Evolutionary conservation across 352 stramenopile genomes (phyloP), one percentile per base, ranked within the genome.

Genomic region (Pythium vanterpoolii): DNA sequence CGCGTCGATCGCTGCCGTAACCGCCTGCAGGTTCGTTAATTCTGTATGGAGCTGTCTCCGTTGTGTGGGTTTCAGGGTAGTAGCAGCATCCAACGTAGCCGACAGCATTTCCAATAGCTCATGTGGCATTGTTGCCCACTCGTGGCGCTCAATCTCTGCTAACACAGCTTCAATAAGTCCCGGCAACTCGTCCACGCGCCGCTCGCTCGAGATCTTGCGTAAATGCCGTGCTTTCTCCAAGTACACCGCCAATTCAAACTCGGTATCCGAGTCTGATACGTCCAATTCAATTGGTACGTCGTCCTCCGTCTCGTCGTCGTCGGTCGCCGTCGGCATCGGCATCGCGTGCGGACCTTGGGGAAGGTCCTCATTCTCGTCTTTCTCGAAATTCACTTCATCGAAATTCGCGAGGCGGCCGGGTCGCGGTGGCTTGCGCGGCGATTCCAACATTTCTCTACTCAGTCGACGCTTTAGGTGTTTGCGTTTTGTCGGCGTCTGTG

Each of bases 361-460:
- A 24, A 45, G 21, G 40, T 42, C 43, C 23, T 49, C 28, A 16
- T 48, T 24, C 4, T 33, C n/a, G 1, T 47, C 54, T 11, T 39
- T 43, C 6, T 61, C 42, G 11, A n/a, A 30, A n/a, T n/a, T 3
- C 23, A 34, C 45, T 21, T 56, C 34, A 4, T 58, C 47, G 18
- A 36, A 9, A 13, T 52, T 23, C 13, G 39, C 30, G 45, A 58
- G 21, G 23, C 47, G 57, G 16, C 48, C 57, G 1, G 57, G 47
- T 13, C 57, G 57, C n/a, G 48, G 48, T 10, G 56, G 56, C 28
- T 63, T 63, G n/a, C 45, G 45, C 21, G 56, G 56, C 28, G 56
- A 63, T 19, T 63, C 56, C 11, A 56, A 1, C 27, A 36, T 56
- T n/a, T 56, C 34, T 19, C 28, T 26, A 13, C 56, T 49, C 36